These are phyloP conservation scores for Peniophora sp. DNA, from an alignment of 1,284 basidiomycete species.

Conservation along the genomic window DNA sequence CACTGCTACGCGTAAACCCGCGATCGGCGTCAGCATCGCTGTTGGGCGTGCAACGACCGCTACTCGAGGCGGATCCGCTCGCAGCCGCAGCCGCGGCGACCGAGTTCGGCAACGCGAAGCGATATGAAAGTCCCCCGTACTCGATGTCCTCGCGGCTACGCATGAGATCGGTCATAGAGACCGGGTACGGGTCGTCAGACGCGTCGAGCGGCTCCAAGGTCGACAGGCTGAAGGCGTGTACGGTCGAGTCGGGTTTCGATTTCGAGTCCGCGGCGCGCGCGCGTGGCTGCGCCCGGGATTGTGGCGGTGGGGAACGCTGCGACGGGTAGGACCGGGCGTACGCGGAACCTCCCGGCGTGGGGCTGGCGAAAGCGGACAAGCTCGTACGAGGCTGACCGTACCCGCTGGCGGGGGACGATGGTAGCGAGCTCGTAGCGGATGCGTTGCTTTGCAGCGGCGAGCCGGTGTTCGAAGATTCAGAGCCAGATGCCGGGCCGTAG, in stretches of 20 bases:
- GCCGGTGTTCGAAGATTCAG: not conserved
- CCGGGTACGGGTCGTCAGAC: slow-evolving; percentile 13
- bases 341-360: not conserved
- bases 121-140: slow-evolving; percentile 11
- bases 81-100: not conserved
- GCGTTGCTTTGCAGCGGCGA: not conserved
- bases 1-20: slow-evolving; percentile 12
- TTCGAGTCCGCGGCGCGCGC: not conserved
- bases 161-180: slow-evolving; percentile 12
- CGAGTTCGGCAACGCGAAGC: slow-evolving; percentile 6
- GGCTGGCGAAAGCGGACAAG: not conserved
- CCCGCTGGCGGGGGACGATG: too few species aligned
- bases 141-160: slow-evolving; percentile 8
- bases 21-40: slow-evolving; percentile 2
- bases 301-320: not conserved
- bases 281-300: not conserved
- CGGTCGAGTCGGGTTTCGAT: not conserved
- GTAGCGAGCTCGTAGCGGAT: not conserved
- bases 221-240: slow-evolving; percentile 7
- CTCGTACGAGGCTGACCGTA: too few species aligned
- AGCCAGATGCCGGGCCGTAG: not conserved
- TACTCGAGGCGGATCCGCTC: too few species aligned
- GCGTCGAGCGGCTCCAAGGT: slow-evolving; percentile 12
- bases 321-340: not conserved
- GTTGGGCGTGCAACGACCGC: not conserved